phyloP scores from a whole-genome alignment of 2,329 filamentous ascomycete genomes.

The Neofusicoccum sp. region DNA sequence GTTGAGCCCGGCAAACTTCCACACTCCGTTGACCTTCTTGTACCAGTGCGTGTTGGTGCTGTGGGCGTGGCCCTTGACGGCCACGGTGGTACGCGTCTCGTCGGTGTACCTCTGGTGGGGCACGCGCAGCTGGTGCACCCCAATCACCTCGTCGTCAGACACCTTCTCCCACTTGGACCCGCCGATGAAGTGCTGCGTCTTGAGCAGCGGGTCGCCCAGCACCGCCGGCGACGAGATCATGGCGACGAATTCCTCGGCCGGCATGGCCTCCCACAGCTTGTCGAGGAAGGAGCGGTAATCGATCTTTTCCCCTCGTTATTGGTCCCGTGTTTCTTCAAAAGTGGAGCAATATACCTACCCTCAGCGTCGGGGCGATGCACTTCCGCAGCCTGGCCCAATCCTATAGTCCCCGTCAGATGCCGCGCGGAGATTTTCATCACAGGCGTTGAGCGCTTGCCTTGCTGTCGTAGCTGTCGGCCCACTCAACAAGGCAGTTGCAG shows the following conservation, averaged over 20 bases:
- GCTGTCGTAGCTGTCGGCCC: slow-evolving; percentile 65
- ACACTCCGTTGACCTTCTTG: slow-evolving; percentile 56
- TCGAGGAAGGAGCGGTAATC: slow-evolving; percentile 64
- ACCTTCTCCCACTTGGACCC: slow-evolving; percentile 53
- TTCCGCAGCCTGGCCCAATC: slow-evolving; percentile 61
- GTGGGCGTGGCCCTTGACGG: slow-evolving; percentile 57
- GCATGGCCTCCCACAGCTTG: slow-evolving; percentile 58
- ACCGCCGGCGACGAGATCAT: slow-evolving; percentile 54
- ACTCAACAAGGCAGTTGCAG: slow-evolving; percentile 37
- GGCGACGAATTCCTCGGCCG: slow-evolving; percentile 52
- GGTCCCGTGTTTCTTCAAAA: slow-evolving; percentile 13
- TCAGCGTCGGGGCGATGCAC: slow-evolving; percentile 62
- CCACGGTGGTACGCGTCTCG: slow-evolving; percentile 45
- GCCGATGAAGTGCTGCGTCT: slow-evolving; percentile 59
- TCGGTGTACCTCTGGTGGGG: slow-evolving; percentile 58
- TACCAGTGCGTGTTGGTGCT: slow-evolving; percentile 56
- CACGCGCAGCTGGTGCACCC: slow-evolving; percentile 58
- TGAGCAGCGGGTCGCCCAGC: slow-evolving; percentile 54
- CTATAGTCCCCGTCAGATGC: slow-evolving; percentile 21
- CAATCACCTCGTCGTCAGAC: slow-evolving; percentile 48
- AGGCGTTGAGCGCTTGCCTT: slow-evolving; percentile 42
- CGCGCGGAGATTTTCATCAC: neutral
- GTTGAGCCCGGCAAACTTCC: slow-evolving; percentile 57
- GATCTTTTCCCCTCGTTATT: slow-evolving; percentile 45
- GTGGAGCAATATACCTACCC: slow-evolving; percentile 21